Base-by-base conservation (phyloP, 768 basidiomycete genomes). In the Rhodocollybia butyracea region DNA sequence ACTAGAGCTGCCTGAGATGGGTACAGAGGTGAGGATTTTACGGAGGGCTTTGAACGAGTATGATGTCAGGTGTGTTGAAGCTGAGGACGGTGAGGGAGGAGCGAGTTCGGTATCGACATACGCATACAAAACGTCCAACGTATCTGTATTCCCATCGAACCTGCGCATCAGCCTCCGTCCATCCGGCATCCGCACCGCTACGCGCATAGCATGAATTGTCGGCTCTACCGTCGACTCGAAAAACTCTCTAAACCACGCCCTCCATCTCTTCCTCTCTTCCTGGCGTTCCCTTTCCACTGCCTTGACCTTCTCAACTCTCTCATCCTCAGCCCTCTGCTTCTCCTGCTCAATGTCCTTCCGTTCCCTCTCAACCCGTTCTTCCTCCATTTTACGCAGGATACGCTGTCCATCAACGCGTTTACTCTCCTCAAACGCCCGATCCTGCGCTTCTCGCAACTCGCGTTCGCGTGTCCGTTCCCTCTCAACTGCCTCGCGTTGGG, bases 371-470 rank as follows among this genome's bases (percentile, higher is more conserved):
- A 60, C 63, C 54, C 63, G 59, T 55, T 62, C 66, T 62, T 80
- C 81, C 12, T 64, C 75, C 42, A 87, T 77, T 41, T 75, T 75
- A 5, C 73, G 75, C 54, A 82, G 73, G 29, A 92, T 84, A 45
- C 86, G 76, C 65, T 88, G 89, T 24, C 78, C 73, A 66, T 97
- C 95, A 5, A 80, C 70, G 34, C 74, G 64, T 2, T 82, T 85
- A 0, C 85, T 77, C 51, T 86, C 83, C 36, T 73, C 71, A 67
- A 91, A 92, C 1, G 91, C 90, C 8, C 80, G 76, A 62, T 96
- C 94, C 62, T 94, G 93, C 61, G 90, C 88, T 26, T 85, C 88
- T 12, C 94, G 79, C 19, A 94, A 64, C 19, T 75, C 70, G 12
- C 92, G 77, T 19, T 88, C 83, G 3, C 70, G 71, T 32, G 78